phyloP scores from a whole-genome alignment of 2,329 filamentous ascomycete species.

The Fusarium abutilonis region DNA sequence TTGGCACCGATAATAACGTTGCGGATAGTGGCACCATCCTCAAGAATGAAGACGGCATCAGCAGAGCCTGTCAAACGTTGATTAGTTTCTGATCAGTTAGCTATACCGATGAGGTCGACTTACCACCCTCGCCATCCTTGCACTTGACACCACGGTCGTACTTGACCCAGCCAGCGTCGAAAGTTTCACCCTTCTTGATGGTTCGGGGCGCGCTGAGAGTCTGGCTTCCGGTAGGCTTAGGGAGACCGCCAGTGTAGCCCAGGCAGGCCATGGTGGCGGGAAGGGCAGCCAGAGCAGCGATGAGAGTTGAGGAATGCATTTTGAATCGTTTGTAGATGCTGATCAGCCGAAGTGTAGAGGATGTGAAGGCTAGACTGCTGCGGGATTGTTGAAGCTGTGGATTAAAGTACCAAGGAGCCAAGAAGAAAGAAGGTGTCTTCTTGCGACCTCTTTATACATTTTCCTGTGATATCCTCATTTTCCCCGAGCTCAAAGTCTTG shows the following conservation, averaged over 20 bases:
- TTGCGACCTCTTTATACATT: no score
- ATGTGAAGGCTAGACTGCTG: no score
- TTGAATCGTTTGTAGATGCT: no score
- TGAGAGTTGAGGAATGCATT: conserved; percentile 7
- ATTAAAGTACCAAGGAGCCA: no score
- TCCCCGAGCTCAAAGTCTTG: no score
- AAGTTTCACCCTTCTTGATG: conserved; percentile 35
- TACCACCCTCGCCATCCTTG: conserved; percentile 56
- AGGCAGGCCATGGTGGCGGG: conserved; percentile 47
- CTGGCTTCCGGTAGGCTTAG: conserved; percentile 42
- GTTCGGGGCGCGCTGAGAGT: conserved; percentile 46
- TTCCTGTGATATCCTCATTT: no score
- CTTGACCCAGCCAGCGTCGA: conserved; percentile 47
- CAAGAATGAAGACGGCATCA: conserved; percentile 54
- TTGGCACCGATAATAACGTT: conserved; percentile 58
- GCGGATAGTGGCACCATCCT: conserved; percentile 53
- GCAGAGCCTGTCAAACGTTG: neutral
- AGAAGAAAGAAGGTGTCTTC: no score
- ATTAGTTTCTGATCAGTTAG: neutral
- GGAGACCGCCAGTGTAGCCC: conserved; percentile 44
- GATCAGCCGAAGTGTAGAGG: no score
- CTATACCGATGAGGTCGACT: conserved; percentile 14
- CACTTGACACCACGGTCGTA: conserved; percentile 55
- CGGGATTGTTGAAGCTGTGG: no score
- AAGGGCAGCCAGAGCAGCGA: conserved; percentile 29